A percentile compares a stretch with the other conserved stretches of the same genome.
Evolutionary conservation across 2,329 filamentous ascomycete genomes (phyloP).

Genomic region (Ilyonectria mors-panacis): DNA sequence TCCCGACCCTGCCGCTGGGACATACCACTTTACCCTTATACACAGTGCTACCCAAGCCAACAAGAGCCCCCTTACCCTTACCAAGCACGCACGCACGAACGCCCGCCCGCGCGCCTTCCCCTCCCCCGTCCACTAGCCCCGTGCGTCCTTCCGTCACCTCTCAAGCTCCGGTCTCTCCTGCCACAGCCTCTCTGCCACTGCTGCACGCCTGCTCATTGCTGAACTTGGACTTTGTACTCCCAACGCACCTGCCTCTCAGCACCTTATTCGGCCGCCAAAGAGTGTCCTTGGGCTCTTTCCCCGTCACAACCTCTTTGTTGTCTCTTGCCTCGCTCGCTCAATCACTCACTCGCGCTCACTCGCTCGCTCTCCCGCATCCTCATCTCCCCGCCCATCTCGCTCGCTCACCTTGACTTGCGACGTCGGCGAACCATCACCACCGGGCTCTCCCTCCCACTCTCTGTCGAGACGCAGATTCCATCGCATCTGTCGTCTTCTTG

Average conservation of each 20-base stretch:
- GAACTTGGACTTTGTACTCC: background rate
- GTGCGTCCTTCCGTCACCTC: background rate
- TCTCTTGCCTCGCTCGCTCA: slow-evolving; percentile 18
- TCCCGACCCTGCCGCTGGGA: slow-evolving; percentile 2
- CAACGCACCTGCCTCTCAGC: background rate
- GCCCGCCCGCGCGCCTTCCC: background rate
- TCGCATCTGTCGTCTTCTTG: background rate
- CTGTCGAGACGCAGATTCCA: background rate
- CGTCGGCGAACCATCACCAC: slow-evolving; percentile 10
- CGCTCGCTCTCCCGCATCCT: slow-evolving; percentile 6
- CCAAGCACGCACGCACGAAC: background rate
- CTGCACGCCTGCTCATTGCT: background rate
- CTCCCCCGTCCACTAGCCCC: background rate
- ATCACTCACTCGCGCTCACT: background rate
- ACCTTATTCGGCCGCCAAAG: slow-evolving; percentile 1
- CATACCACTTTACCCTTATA: background rate
- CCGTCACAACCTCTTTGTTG: background rate
- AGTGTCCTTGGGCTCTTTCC: background rate
- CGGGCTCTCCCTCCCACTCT: background rate
- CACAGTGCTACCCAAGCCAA: background rate
- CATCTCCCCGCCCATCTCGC: background rate
- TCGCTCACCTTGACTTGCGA: background rate
- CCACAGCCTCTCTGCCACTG: background rate
- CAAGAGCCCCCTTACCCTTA: background rate
- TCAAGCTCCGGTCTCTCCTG: background rate